These are phyloP conservation scores for Dendrocalamus latiflorus DNA, from an alignment of 202 grass and related monocot species.

Conservation along the genomic window DNA sequence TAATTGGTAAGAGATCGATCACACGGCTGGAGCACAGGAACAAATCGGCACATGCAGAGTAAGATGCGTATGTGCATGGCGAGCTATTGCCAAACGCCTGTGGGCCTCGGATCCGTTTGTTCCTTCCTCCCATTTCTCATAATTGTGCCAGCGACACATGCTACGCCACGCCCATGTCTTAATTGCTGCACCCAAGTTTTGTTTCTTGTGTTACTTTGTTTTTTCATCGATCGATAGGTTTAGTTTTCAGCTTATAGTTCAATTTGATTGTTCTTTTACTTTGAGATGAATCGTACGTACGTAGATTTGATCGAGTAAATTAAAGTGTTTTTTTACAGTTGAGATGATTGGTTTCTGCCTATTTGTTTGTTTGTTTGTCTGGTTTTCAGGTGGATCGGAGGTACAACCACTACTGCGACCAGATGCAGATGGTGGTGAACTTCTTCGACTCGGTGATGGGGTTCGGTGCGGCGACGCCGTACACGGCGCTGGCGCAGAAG, in stretches of 20 bases:
- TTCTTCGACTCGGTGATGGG: slow-evolving; percentile 99
- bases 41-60: slow-evolving; percentile 22
- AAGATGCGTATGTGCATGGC: slow-evolving; percentile 19
- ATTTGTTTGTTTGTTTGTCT: background rate
- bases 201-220: slow-evolving; percentile 10
- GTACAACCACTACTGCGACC: slow-evolving; percentile 99
- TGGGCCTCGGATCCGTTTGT: slow-evolving; percentile 46
- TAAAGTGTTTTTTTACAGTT: background rate
- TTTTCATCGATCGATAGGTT: background rate
- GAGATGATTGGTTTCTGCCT: too few relatives aligned
- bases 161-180: slow-evolving; percentile 41
- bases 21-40: background rate
- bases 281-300: background rate
- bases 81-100: slow-evolving; percentile 26
- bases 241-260: background rate
- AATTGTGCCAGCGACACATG: slow-evolving; percentile 48
- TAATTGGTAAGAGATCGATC: too few relatives aligned
- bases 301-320: background rate
- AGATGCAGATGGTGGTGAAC: slow-evolving; percentile 99
- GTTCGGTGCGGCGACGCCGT: slow-evolving; percentile 84
- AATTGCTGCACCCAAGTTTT: slow-evolving; percentile 39
- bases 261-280: background rate
- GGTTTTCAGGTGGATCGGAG: slow-evolving; percentile 78
- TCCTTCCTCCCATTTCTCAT: slow-evolving; percentile 39
- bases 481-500: slow-evolving; percentile 94